Percentiles rank a stretch among this genome's conserved stretches.
Conservation (phyloP, 2,329 filamentous ascomycete species). For the Mycocentrospora acerina region DNA sequence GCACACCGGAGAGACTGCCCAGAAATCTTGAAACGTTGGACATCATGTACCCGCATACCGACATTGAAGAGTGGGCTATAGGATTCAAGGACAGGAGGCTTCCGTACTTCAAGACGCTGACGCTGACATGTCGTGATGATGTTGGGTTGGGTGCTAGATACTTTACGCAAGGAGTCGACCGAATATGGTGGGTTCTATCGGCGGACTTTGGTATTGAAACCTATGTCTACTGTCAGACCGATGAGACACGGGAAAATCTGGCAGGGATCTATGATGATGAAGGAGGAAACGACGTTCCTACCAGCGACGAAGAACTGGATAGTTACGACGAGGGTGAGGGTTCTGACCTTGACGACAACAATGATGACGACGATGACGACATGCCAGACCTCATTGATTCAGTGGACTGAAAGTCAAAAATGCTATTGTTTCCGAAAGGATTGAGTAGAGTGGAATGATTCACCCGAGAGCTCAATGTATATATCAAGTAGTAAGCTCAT, state of each 20-base stretch:
- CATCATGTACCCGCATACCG: slow-evolving; percentile 13
- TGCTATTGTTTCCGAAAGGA: too few relatives aligned
- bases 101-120: slow-evolving; percentile 6
- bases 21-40: slow-evolving; percentile 15
- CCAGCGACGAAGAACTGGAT: background rate
- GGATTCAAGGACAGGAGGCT: slow-evolving; percentile 1
- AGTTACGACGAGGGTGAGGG: slow-evolving; percentile 2
- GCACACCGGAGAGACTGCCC: slow-evolving; percentile 12
- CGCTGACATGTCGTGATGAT: slow-evolving; percentile 16
- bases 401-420: slow-evolving; percentile 7
- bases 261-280: slow-evolving; percentile 5
- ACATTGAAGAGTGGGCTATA: slow-evolving; percentile 9
- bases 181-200: slow-evolving; percentile 10
- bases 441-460: too few relatives aligned
- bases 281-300: background rate
- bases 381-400: slow-evolving; percentile 7
- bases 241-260: slow-evolving; percentile 5
- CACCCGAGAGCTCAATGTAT: too few relatives aligned
- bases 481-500: too few relatives aligned
- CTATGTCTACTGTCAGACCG: slow-evolving; percentile 11
- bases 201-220: slow-evolving; percentile 4
- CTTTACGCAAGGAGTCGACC: slow-evolving; percentile 7
- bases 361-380: slow-evolving; percentile 5
- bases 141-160: slow-evolving; percentile 5
- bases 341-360: background rate